Evolutionary conservation across 2,329 filamentous ascomycete species (phyloP), one percentile per base, ranked within the genome.

Genomic region (Escovopsis sp.): DNA sequence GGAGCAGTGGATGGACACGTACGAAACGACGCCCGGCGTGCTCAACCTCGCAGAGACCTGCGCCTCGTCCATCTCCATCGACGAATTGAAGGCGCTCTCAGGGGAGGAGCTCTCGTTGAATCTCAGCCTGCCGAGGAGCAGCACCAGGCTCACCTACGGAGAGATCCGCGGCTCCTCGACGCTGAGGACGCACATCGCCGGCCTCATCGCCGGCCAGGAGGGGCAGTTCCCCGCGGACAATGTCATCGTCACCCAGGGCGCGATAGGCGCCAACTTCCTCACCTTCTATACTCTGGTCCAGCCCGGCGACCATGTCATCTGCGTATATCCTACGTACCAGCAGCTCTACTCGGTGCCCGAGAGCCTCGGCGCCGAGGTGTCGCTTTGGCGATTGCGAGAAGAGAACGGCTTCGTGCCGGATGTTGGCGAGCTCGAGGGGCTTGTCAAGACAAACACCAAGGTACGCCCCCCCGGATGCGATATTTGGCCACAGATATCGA

Each of bases 261-360:
- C 84, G 12, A 93, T 93, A 39, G 71, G 76, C 6, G 86, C 85
- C n/a, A 94, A 94, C 54, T 84, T 86, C 51, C 63, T 91, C n/a
- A 64, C 79, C 2, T 71, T 91, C 7, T 88, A 88, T 57, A 68
- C 79, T 1, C 66, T 91, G 7, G 56, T 91, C 2, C 74, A 75
- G 0, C 74, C 77, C 0, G 82, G 79, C 1, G 84, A 94, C 54
- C 86, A 94, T 67, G 81, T 89, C 37, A 72, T 94, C 44, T 91
- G 84, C 53, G 82, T 91, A 44, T 84, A 87, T 55, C 86, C 87
- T 11, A 89, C 84, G 1, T 93, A 91, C 53, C 84, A 91, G 57
- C 84, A 91, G 52, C 70, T 94, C 2, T 91, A 89, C 54, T 67
- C 76, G 9, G 74, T 93, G 1, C 84, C 86, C 0, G 68, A 70